These are phyloP conservation scores for Pichia scutulata DNA, from an alignment of 805 yeast species.

Conservation along the genomic window DNA sequence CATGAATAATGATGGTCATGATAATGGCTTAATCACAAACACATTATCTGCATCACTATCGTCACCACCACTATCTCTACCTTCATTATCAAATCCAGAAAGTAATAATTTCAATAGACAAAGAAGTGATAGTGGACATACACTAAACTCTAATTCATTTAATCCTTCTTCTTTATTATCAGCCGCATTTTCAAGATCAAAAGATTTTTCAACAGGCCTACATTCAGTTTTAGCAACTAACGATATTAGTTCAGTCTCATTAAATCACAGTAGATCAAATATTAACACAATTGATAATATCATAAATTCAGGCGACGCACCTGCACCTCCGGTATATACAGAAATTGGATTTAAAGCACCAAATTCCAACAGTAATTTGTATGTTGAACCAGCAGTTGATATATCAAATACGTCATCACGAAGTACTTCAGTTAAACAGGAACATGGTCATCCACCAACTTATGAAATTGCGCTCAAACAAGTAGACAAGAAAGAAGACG, in stretches of 20 bases:
- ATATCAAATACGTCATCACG: not conserved
- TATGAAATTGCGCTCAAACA: conserved; percentile 17
- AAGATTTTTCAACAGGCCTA: conserved; percentile 2
- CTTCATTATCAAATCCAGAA: conserved; percentile 1
- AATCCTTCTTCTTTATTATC: conserved; percentile 7
- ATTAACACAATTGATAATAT: conserved; percentile 6
- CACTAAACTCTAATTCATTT: not conserved
- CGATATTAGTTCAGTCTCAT: conserved; percentile 1
- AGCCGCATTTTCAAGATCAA: conserved; percentile 7
- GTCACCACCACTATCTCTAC: not conserved
- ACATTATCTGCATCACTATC: conserved; percentile 22
- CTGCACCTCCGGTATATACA: conserved; percentile 5
- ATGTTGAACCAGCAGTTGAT: not conserved
- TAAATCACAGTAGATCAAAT: not conserved
- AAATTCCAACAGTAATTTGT: conserved; percentile 19
- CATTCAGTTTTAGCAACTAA: conserved; percentile 1
- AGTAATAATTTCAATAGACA: not conserved
- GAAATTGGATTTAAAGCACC: conserved; percentile 5
- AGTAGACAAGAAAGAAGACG: not conserved
- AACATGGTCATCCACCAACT: conserved; percentile 17
- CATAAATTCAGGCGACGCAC: not conserved
- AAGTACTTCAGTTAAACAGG: conserved; percentile 9
- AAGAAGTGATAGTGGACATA: not conserved
- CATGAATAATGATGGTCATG: not conserved
- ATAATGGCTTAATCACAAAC: conserved; percentile 21